Base-by-base conservation (phyloP, 2,329 filamentous ascomycete species). In the Epichloe typhina region DNA sequence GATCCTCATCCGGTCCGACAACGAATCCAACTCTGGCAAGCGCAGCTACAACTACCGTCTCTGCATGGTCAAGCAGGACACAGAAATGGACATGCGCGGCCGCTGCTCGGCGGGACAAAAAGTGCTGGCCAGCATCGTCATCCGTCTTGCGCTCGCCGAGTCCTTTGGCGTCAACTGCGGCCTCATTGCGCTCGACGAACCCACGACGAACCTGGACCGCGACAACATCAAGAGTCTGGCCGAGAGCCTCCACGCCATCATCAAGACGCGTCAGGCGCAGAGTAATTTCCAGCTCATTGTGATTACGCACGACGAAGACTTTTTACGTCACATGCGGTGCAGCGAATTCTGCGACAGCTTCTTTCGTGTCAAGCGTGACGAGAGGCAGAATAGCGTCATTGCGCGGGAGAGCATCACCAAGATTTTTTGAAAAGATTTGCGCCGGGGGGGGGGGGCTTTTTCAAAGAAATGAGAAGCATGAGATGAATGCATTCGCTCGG, bases 11-110 rank as follows among this genome's bases (percentile, higher is more conserved):
- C 85, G 86, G 40, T 95, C 90, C 17, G 91, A 97, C 67, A 84
- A 83, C 59, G 93, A 97, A 64, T 80, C 78, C 45, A 74, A 74
- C 40, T 68, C 80, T 51, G 83, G 80, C 49, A 89, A 88, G 61
- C 83, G 88, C 60, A 86, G 76, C 55, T 97, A 97, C 76, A 97
- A 98, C 69, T 98, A 98, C 73, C 87, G 93, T 45, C 84, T 98
- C 5, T 90, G 88, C 68, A 98, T 98, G 93, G 82, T 95, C 59
- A 98, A 98, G 72, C 85, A 91, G 64, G 89, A 94, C 62, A 88
- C 86, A 0, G 93, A 98, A 68, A 95, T 98, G 89, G 93, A 98
- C 70, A 98, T 98, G 93, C 88, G 93, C 55, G 94, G 93, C 1
- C 87, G 93, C 50, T 98, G 93, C 74, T 94, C 87, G 58, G 93